Evolutionary conservation across 139 green algal species (phyloP), one percentile per base, ranked within the genome.

Genomic region (Closterium sp.): DNA sequence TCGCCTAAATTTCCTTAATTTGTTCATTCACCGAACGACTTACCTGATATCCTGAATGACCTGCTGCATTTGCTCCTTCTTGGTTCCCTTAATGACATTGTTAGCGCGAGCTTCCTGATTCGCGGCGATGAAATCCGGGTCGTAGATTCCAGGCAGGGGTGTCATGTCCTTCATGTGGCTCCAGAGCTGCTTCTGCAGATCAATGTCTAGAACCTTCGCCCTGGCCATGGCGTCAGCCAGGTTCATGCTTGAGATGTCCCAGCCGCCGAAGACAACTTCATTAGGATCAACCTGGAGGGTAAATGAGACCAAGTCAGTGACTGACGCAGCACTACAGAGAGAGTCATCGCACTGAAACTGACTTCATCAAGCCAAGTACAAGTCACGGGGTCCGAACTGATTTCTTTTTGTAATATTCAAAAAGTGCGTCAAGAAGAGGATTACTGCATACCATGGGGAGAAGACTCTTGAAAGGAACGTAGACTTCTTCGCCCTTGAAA

Each of bases 221-320:
- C 94, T 85, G 36, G 91, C 90, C 95, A 99, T 99, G 6, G 97
- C 95, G 84, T 99, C 97, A 2, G 97, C 98, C 90, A 99, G 93
- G 95, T 99, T 98, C 85, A 98, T 86, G 86, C 92, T 89, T 3
- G 95, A 98, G 90, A 99, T 99, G 93, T 99, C 98, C 98, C 98
- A 99, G 31, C 98, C 98, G 3, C 97, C 98, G 12, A 99, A 93
- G 30, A 98, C 97, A 76, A 99, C 96, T 88, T 99, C 97, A 84
- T 98, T 98, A 38, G 98, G 98, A 92, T 99, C 94, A 33, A 98
- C 90, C 90, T 93, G 90, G 87, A 81, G 5, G 69, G 9, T 69
- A 2, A 76, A 3, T 4, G 5, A 76, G n/a, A n/a, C 84, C 84
- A 36, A 87, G 21, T 87, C 84, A 87, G 84, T n/a, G n/a, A n/a